Evolutionary conservation across 1,284 basidiomycete species (phyloP), one percentile per base, ranked within the genome.

Genomic region (Austroboletus niveus): DNA sequence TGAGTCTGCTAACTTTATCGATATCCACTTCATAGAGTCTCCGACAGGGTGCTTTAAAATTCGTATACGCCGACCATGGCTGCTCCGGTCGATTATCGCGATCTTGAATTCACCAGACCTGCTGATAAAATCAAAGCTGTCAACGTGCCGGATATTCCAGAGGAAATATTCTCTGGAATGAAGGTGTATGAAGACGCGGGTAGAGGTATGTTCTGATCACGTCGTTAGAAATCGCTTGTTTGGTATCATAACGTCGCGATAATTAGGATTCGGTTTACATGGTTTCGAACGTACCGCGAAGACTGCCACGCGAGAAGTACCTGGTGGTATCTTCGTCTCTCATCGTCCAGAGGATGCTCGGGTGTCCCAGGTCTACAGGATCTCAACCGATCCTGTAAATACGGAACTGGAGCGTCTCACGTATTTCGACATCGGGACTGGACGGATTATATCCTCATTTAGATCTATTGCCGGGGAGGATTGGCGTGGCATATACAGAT

Each of bases 331-430:
- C 24, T 62, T 73, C 51, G 57, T 72, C 11, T 52, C 57, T 29
- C 72, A 74, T 52, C 65, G 72, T 29, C 70, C 70, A 15, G 60
- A 60, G 31, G 59, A 69, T 56, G 63, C 61, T n/a, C 72, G 70
- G 24, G 70, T 72, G 39, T 53, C 61, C 10, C 70, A 74, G 48
- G 48, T 74, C 17, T 74, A 68, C 47, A 61, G 65, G 39, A 63
- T 72, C 41, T 56, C 69, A 1, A 53, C 57, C 12, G 57, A 69
- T 24, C 48, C 68, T 4, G 20, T 44, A 20, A 52, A 53, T 29
- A 60, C 54, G 20, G 59, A 63, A n/a, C 52, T 74, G 11, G 62
- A 68, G 24, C 63, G 72, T 44, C 52, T 72, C 55, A 73, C 70
- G 4, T 53, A 71, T 57, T 72, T 74, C 51, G 57, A 71, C 42